Percentiles rank a stretch among this genome's conserved stretches.
phyloP scores from a whole-genome alignment of 352 stramenopile species.

The Globisporangium splendens region DNA sequence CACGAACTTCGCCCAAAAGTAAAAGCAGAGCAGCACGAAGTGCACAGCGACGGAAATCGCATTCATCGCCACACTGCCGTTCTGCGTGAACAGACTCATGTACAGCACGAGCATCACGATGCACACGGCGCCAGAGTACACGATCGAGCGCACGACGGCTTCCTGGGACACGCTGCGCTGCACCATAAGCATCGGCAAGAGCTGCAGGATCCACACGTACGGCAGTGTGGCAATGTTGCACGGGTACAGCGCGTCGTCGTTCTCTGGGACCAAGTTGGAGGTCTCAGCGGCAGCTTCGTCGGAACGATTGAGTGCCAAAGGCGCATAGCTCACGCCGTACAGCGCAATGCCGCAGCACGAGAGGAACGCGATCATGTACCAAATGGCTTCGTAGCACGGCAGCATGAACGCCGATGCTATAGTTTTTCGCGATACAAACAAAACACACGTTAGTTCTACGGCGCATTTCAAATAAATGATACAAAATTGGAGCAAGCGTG shows the following conservation, averaged over 20 bases:
- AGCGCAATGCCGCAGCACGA: conserved; percentile 47
- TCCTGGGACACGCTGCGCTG: conserved; percentile 77
- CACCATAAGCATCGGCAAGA: conserved; percentile 84
- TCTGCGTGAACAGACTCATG: conserved; percentile 53
- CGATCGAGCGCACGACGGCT: conserved; percentile 64
- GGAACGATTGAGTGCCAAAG: conserved; percentile 15
- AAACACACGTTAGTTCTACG: background rate
- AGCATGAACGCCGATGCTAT: conserved; percentile 82
- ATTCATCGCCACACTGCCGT: conserved; percentile 37
- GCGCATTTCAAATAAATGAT: background rate
- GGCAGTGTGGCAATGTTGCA: conserved; percentile 57
- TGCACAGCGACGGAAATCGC: conserved; percentile 51
- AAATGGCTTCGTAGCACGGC: conserved; percentile 83
- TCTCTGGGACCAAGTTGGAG: conserved; percentile 2
- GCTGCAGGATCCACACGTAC: conserved; percentile 69
- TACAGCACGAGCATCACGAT: conserved; percentile 53
- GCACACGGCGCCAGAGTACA: conserved; percentile 62
- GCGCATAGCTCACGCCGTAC: conserved; percentile 42
- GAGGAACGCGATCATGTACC: conserved; percentile 73
- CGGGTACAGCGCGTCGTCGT: conserved; percentile 34
- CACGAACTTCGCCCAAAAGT: conserved; percentile 77
- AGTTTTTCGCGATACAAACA: conserved; percentile 3
- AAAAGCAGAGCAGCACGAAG: conserved; percentile 56
- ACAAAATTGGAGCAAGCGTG: too few species aligned
- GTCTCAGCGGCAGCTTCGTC: conserved; percentile 16